A percentile compares a stretch with the other conserved stretches of the same genome.
phyloP scores from a whole-genome alignment of 1,284 basidiomycete species.

The Pyrrhoderma noxium region DNA sequence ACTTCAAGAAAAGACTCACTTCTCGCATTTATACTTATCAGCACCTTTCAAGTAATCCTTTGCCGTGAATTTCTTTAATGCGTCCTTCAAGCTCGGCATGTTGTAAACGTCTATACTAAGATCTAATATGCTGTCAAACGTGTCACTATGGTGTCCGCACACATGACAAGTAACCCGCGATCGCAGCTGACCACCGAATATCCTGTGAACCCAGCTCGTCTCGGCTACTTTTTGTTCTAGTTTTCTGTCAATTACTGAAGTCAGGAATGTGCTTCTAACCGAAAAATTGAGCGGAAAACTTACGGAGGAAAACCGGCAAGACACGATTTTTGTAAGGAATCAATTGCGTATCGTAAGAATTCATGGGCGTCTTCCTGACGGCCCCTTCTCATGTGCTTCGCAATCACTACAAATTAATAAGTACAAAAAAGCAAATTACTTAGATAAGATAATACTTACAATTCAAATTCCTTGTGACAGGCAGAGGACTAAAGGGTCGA shows the following conservation, averaged over 20 bases:
- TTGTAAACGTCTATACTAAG: slow-evolving; percentile 83
- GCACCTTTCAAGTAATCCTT: slow-evolving; percentile 81
- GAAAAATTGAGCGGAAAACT: slow-evolving; percentile 29
- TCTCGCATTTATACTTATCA: slow-evolving; percentile 98
- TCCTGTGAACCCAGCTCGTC: slow-evolving; percentile 89
- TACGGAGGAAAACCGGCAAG: slow-evolving; percentile 68
- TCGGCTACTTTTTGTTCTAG: slow-evolving; percentile 74
- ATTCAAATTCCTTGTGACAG: slow-evolving; percentile 61
- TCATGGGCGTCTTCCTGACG: slow-evolving; percentile 98
- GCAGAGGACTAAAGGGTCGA: slow-evolving; percentile 49
- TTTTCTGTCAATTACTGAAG: slow-evolving; percentile 54
- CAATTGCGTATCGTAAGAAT: slow-evolving; percentile 92
- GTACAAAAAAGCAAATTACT: neutral
- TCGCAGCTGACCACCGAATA: slow-evolving; percentile 89
- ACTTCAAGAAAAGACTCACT: slow-evolving; percentile 57
- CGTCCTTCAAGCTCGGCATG: slow-evolving; percentile 59
- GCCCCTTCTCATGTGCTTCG: slow-evolving; percentile 85
- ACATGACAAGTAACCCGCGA: slow-evolving; percentile 87
- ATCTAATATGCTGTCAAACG: slow-evolving; percentile 93
- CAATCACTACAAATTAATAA: slow-evolving; percentile 56
- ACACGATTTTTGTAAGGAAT: slow-evolving; percentile 84
- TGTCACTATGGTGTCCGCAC: slow-evolving; percentile 89
- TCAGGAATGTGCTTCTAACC: slow-evolving; percentile 4
- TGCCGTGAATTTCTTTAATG: slow-evolving; percentile 77
- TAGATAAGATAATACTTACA: slow-evolving; percentile 37